These are phyloP conservation scores for Hapsidospora chrysogenum DNA, from an alignment of 495 filamentous ascomycete genomes.

Conservation along the genomic window DNA sequence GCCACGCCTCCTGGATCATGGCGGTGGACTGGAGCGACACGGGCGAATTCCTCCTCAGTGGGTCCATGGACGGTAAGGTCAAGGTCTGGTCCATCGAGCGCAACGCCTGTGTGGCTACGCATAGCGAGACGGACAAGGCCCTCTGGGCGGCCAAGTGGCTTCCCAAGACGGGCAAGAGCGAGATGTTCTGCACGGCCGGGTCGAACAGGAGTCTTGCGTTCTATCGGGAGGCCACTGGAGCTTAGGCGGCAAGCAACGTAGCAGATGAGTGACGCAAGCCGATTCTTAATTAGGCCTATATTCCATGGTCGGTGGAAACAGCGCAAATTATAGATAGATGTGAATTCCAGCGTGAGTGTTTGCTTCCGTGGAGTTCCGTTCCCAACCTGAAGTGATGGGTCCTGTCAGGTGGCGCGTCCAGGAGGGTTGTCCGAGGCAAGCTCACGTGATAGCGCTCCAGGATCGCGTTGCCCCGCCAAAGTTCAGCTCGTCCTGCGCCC, in stretches of 20 bases:
- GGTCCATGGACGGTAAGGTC: conserved; percentile 78
- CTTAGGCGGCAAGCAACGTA: too few relatives aligned
- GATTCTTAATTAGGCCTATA: too few relatives aligned
- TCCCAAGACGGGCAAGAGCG: conserved; percentile 51
- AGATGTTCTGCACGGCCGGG: conserved; percentile 77
- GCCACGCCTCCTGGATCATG: conserved; percentile 70
- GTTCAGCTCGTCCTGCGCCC: neutral
- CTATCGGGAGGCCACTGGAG: conserved; percentile 81
- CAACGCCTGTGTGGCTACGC: conserved; percentile 75
- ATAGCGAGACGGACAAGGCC: conserved; percentile 73
- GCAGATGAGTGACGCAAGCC: too few relatives aligned
- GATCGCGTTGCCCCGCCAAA: conserved; percentile 23
- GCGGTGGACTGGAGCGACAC: conserved; percentile 83
- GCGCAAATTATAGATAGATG: too few relatives aligned
- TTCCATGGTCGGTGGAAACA: too few relatives aligned
- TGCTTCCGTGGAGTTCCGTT: too few relatives aligned
- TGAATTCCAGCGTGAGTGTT: too few relatives aligned
- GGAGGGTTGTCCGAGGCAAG: too few relatives aligned
- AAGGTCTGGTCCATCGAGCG: conserved; percentile 88
- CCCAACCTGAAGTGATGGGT: too few relatives aligned
- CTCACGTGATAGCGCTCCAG: conserved; percentile 16
- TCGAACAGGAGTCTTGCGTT: conserved; percentile 67
- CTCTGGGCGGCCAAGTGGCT: conserved; percentile 84
- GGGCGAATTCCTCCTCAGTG: conserved; percentile 84
- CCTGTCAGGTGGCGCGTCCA: too few relatives aligned